Evolutionary conservation across 129 eudicot genomes (phyloP), one percentile per base, ranked within the genome.

Genomic region (Arctium minus): DNA sequence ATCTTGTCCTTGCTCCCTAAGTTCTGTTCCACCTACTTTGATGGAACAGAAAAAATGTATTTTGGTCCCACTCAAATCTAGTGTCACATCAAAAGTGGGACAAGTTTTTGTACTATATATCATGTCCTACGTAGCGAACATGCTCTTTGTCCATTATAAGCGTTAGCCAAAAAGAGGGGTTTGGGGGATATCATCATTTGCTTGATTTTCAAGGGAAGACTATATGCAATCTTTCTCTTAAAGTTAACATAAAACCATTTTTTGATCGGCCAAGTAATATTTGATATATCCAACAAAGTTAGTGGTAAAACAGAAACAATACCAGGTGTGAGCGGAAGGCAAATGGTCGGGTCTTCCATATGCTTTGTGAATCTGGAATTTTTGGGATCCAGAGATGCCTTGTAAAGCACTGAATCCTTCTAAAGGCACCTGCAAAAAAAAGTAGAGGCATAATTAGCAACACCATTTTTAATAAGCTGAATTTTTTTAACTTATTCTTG

Each of bases 311-410:
- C 11, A 80, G 39, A n/a, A 29, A 35, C 4, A 2, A 81, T 89
- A 96, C 99, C 99, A 96, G 77, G 99, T 96, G 86, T 96, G 99
- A 72, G 99, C 98, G 1, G 98, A 96, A 50, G 99, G 99, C 88
- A 96, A 87, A 81, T 92, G 98, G 83, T 93, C 98, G 1, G 92
- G 79, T 35, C 97, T 90, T 81, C 98, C 99, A 77, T 96, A 96
- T 12, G 99, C 99, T 81, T 96, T 96, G 89, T 96, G 98, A 77
- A 96, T 96, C 88, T 96, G 99, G 56, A 96, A 96, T 88, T 93
- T 96, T 82, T 96, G 99, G 42, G 98, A 90, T 29, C 99, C 99
- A 3, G 99, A 96, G 67, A 96, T 93, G 40, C 99, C 99, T 92
- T 96, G 99, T 53, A 96, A 87, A 17, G 99, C 99, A 69, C 98